Percentiles rank a stretch among this genome's conserved stretches.
phyloP scores from a whole-genome alignment of 1,284 basidiomycete species.

The Marasmius fiardii region DNA sequence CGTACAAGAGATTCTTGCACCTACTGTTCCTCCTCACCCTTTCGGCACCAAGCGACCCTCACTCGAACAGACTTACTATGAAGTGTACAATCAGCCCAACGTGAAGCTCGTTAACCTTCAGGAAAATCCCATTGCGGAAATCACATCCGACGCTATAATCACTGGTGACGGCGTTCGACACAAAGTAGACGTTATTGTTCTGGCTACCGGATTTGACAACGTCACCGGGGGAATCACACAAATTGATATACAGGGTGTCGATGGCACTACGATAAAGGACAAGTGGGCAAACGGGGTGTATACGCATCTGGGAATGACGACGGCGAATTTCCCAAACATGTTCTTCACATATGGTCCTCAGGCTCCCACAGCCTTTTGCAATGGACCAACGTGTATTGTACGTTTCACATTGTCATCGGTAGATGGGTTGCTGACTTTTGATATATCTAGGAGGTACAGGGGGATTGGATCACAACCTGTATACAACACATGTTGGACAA shows the following conservation, averaged over 20 bases:
- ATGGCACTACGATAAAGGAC: constrained; percentile 7
- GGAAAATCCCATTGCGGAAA: constrained; percentile 1
- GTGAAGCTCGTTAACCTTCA: constrained; percentile 8
- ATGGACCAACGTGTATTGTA: constrained; percentile 9
- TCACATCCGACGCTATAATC: constrained; percentile 1
- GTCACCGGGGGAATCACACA: constrained; percentile 11
- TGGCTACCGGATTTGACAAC: constrained; percentile 12
- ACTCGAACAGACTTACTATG: constrained; percentile 11
- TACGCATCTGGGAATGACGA: constrained; percentile 11
- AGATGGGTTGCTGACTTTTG: neutral
- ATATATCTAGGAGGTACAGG: constrained; percentile 7
- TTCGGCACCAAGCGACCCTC: constrained; percentile 8
- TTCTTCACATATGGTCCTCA: constrained; percentile 10
- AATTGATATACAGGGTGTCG: constrained; percentile 9
- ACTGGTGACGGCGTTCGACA: constrained; percentile 7
- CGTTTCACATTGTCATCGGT: neutral
- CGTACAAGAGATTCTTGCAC: constrained; percentile 7
- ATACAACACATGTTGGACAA: constrained; percentile 11
- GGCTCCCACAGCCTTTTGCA: constrained; percentile 5
- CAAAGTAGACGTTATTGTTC: constrained; percentile 9
- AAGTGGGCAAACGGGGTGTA: constrained; percentile 10
- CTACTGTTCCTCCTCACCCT: constrained; percentile 7
- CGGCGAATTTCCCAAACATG: constrained; percentile 9
- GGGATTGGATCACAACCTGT: constrained; percentile 11
- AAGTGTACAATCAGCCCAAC: constrained; percentile 10